These are phyloP conservation scores for Penicillium malachiteum DNA, from an alignment of 495 filamentous ascomycete species.

Conservation along the genomic window DNA sequence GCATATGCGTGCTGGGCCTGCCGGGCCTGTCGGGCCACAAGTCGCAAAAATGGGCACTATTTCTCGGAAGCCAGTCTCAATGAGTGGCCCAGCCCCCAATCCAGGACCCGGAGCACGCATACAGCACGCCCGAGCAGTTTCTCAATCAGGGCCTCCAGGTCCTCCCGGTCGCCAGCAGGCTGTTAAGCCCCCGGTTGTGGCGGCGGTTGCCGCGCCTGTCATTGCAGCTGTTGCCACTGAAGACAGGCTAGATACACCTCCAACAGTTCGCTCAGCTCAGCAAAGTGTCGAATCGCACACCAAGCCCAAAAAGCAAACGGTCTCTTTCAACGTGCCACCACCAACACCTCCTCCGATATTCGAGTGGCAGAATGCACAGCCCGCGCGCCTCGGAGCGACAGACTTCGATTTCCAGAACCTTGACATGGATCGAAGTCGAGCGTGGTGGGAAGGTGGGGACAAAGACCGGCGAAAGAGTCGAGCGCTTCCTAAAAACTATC, in stretches of 20 bases:
- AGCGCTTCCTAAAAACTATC: constrained; percentile 39
- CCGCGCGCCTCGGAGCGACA: constrained; percentile 31
- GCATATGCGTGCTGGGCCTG: constrained; percentile 17
- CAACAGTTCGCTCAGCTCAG: constrained; percentile 18
- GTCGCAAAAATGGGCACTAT: constrained; percentile 24
- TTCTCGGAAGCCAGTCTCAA: constrained; percentile 31
- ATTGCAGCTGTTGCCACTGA: constrained; percentile 5
- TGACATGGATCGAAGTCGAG: constrained; percentile 42
- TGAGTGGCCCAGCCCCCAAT: constrained; percentile 26
- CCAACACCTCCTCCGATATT: constrained; percentile 46
- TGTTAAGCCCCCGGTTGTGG: neutral
- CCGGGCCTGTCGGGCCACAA: constrained; percentile 2
- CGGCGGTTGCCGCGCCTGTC: neutral
- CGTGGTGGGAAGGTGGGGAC: constrained; percentile 46
- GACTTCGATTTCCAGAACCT: constrained; percentile 46
- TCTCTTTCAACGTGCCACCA: constrained; percentile 50
- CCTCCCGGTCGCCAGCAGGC: constrained; percentile 6
- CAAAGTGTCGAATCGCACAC: constrained; percentile 24
- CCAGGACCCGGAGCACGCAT: constrained; percentile 8
- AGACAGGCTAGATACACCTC: constrained; percentile 17
- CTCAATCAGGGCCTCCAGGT: constrained; percentile 12
- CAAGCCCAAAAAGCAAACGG: constrained; percentile 41
- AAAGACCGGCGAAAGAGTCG: constrained; percentile 43
- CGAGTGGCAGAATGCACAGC: constrained; percentile 44
- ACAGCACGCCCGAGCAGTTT: constrained; percentile 13